Evolutionary conservation across 306 rosid genomes (phyloP).

Genomic region (Quercus aquifolioides): DNA sequence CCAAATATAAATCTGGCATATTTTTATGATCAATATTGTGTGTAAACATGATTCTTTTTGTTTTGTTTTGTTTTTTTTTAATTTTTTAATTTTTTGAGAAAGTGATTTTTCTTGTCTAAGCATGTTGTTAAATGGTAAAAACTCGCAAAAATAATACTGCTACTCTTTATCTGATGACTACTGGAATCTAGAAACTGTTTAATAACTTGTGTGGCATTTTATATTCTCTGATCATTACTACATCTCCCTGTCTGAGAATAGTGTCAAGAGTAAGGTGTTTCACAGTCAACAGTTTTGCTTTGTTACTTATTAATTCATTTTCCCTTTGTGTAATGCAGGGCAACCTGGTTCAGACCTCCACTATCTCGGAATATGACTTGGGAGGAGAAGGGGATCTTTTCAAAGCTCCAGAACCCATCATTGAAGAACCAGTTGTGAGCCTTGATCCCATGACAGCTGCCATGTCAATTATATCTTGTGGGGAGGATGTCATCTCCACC

Average conservation of each 20-base stretch:
- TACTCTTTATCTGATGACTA: not conserved
- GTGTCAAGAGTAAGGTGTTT: not conserved
- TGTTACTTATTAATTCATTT: not conserved
- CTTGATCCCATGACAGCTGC: conserved; percentile 67
- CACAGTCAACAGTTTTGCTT: not conserved
- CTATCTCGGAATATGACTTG: conserved; percentile 74
- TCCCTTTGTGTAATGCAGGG: conserved; percentile 41
- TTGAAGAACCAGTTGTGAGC: conserved; percentile 59
- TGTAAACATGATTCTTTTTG: not conserved
- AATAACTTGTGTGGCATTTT: not conserved
- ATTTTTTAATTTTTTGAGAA: too few species aligned
- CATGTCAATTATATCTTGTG: conserved; percentile 77
- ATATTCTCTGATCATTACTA: not conserved
- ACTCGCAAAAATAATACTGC: not conserved
- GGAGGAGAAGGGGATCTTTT: conserved; percentile 94
- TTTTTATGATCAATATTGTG: not conserved
- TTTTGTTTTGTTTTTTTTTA: too few species aligned
- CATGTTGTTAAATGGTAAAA: not conserved
- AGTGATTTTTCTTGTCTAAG: not conserved
- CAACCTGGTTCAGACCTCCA: conserved; percentile 51
- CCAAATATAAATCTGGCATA: not conserved
- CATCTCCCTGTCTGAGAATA: not conserved
- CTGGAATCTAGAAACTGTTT: not conserved
- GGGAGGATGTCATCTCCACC: conserved; percentile 58
- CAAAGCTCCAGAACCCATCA: conserved; percentile 86